A percentile compares a stretch with the other conserved stretches of the same genome.
Conservation (phyloP, 2,329 filamentous ascomycete species). For the Cladosporium halotolerans region DNA sequence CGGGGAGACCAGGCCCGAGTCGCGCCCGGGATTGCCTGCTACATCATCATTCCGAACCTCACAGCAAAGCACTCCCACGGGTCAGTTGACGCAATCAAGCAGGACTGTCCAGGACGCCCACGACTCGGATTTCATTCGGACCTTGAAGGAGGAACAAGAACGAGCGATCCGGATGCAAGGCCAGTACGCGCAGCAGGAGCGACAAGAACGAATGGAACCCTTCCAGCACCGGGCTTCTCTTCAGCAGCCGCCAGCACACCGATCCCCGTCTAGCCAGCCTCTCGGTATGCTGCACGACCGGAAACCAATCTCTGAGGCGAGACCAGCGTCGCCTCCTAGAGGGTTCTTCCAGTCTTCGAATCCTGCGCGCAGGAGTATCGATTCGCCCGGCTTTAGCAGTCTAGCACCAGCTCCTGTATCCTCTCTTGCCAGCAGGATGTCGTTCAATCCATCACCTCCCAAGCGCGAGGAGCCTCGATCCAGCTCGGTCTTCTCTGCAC, state of each 20-base stretch:
- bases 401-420: constrained; percentile 12
- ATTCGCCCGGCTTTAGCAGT: constrained; percentile 14
- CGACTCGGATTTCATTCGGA: constrained; percentile 22
- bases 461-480: constrained; percentile 28
- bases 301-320: constrained; percentile 25
- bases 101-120: constrained; percentile 10
- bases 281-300: constrained; percentile 21
- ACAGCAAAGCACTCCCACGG: constrained; percentile 18
- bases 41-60: constrained; percentile 15
- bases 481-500: constrained; percentile 19
- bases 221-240: constrained; percentile 16
- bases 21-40: constrained; percentile 19
- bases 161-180: constrained; percentile 26
- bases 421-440: constrained; percentile 16
- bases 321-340: constrained; percentile 23
- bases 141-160: constrained; percentile 28
- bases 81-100: constrained; percentile 18
- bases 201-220: constrained; percentile 23
- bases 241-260: constrained; percentile 19
- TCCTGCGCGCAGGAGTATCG: constrained; percentile 17
- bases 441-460: constrained; percentile 25
- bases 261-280: constrained; percentile 24
- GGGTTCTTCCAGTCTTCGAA: constrained; percentile 14
- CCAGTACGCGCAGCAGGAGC: constrained; percentile 19
- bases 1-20: constrained; percentile 25